Evolutionary conservation across 768 basidiomycete genomes (phyloP), one percentile per base, ranked within the genome.

Genomic region (Auriculariales sp.): DNA sequence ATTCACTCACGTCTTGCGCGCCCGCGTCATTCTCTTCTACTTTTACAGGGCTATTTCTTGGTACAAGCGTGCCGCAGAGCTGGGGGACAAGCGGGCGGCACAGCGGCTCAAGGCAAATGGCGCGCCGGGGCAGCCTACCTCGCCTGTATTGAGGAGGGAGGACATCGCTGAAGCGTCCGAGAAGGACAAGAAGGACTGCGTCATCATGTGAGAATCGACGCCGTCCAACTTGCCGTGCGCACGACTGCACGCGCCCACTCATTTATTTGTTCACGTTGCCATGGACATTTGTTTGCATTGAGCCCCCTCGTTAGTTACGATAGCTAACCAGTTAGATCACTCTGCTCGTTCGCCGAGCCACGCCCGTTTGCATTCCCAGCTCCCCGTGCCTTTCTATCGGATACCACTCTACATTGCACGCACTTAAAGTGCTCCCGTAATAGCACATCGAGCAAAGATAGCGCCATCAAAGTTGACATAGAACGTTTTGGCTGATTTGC

Each of bases 181-280:
- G 49, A 81, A 81, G 64, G 79, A 79, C 61, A 36, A 36, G 35
- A 87, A 86, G 65, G 88, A 90, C 46, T 93, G 90, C 60, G 66
- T 87, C 45, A 80, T 93, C 61, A 91, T 91, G 89, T 93, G 72
- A 71, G n/a, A n/a, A n/a, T n/a, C n/a, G n/a, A n/a, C n/a, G n/a
- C n/a, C n/a, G n/a, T n/a, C n/a, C n/a, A n/a, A n/a, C n/a, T n/a
- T n/a, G n/a, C n/a, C n/a, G n/a, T n/a, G n/a, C n/a, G n/a, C n/a
- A n/a, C n/a, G n/a, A 54, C 31, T 36, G 10, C 35, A 22, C 15
- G 10, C 35, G 35, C 35, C 10, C 35, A 15, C 15, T 9, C 31
- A 15, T 15, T 32, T 32, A 9, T 36, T 15, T 22, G 6, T 15
- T 6, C 6, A 36, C n/a, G 7, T 36, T 32, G 9, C 9, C 31